Conservation (phyloP, 73 alveolate genomes). For the Tetrahymena borealis region DNA sequence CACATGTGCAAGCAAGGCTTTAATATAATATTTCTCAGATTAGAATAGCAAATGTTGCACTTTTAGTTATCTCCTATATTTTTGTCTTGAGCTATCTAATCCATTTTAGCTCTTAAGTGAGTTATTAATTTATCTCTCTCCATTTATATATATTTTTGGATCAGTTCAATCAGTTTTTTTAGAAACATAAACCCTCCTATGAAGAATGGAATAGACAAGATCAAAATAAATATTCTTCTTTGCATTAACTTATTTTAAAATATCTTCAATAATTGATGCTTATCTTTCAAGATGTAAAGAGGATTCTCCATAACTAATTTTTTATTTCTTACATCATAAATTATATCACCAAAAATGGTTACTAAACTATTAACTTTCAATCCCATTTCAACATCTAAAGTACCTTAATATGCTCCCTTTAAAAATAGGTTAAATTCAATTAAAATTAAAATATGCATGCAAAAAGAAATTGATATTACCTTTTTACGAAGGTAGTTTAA, state of each 20-base stretch:
- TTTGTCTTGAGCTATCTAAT: background rate
- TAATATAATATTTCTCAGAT: background rate
- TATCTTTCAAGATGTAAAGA: background rate
- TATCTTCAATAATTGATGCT: background rate
- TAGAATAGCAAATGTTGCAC: background rate
- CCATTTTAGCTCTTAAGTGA: background rate
- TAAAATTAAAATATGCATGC: background rate
- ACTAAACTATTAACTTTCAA: background rate
- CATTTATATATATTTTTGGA: background rate
- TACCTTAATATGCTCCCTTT: background rate
- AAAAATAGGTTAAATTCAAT: background rate
- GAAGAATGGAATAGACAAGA: background rate
- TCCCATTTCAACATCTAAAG: background rate
- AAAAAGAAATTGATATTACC: background rate
- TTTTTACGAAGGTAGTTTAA: background rate
- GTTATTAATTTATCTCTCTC: background rate
- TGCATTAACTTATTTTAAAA: background rate
- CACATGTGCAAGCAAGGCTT: background rate
- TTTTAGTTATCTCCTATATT: background rate
- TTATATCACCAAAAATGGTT: background rate
- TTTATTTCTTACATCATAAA: background rate
- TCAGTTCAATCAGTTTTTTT: background rate
- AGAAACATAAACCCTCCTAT: background rate
- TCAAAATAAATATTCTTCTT: background rate
- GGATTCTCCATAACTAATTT: background rate